Base-by-base conservation (phyloP, 768 basidiomycete species). In the Saitozyma podzolica region DNA sequence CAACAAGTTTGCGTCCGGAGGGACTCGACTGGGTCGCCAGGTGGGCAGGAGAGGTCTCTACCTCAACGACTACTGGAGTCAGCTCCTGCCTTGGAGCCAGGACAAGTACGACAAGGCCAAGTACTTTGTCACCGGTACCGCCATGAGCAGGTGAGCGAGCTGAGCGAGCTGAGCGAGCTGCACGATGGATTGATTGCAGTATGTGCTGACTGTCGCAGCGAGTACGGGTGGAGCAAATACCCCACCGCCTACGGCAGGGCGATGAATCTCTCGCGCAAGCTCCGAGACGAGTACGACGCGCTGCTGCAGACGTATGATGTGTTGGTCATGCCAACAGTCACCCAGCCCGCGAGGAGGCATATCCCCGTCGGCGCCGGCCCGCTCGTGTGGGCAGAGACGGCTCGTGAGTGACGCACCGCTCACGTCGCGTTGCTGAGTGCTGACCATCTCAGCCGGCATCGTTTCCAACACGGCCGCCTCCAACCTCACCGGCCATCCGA, bases 401-500 rank as follows among this genome's bases (percentile, higher is more conserved):
- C 63, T 1, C 66, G 57, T 49, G 17, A 61, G 59, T 72, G 10
- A n/a, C 41, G n/a, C n/a, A n/a, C n/a, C n/a, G n/a, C n/a, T n/a
- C 14, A 49, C 4, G 41, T 6, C 41, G 40, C 19, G 37, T 9
- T 4, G 14, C 29, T 2, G 29, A 29, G 10, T 9, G 54, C 63
- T 64, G 53, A 64, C 29, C 48, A 45, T 10, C 49, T 19, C 47
- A 40, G 71, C 77, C 52, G 71, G 72, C 11, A 59, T 65, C 40
- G 56, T 65, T 5, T 53, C 68, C 40, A 78, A 70, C 62, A 70
- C 71, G 9, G 77, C 77, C 51, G 66, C 74, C 6, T 50, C 54
- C 42, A 68, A 68, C 41, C 57, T 65, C 4, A 67, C 82, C 0
- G 83, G 82, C 0, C 83, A 84, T 56, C 83, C 83, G 0, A 79